Evolutionary conservation across 2,329 filamentous ascomycete genomes (phyloP).

Genomic region (Diaporthe citri): DNA sequence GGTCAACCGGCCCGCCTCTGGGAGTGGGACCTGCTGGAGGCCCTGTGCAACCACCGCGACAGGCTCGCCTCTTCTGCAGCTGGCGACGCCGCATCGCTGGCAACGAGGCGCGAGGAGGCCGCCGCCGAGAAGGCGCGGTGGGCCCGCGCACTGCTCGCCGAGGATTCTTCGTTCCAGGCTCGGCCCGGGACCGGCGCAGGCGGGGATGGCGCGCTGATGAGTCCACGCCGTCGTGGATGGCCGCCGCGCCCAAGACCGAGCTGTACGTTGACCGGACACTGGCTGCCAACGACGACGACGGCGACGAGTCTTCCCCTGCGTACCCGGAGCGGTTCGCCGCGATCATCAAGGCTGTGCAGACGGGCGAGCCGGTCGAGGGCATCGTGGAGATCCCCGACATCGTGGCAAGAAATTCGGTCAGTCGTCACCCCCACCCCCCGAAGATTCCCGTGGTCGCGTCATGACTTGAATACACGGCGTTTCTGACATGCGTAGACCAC

Average conservation of each 20-base stretch:
- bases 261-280: conserved; percentile 58
- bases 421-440: conserved; percentile 42
- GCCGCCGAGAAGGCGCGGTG: conserved; percentile 36
- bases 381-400: conserved; percentile 90
- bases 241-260: conserved; percentile 61
- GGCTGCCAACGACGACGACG: conserved; percentile 40
- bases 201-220: conserved; percentile 26
- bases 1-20: conserved; percentile 47
- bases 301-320: conserved; percentile 52
- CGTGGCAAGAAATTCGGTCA: conserved; percentile 77
- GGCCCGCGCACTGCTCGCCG: conserved; percentile 30
- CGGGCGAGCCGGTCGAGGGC: conserved; percentile 85
- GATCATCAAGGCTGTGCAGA: conserved; percentile 87
- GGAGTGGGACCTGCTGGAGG: conserved; percentile 40
- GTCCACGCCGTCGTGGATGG: conserved; percentile 58
- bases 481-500: conserved; percentile 52
- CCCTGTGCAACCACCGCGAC: conserved; percentile 44
- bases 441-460: not conserved
- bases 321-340: conserved; percentile 89
- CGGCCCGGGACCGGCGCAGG: not conserved
- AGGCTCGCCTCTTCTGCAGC: conserved; percentile 17
- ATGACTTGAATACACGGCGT: not conserved
- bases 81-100: not conserved
- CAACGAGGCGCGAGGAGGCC: conserved; percentile 8
- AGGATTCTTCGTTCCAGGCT: not conserved